Base-by-base conservation (phyloP, 2,329 filamentous ascomycete genomes). In the Colletotrichum coccodes region DNA sequence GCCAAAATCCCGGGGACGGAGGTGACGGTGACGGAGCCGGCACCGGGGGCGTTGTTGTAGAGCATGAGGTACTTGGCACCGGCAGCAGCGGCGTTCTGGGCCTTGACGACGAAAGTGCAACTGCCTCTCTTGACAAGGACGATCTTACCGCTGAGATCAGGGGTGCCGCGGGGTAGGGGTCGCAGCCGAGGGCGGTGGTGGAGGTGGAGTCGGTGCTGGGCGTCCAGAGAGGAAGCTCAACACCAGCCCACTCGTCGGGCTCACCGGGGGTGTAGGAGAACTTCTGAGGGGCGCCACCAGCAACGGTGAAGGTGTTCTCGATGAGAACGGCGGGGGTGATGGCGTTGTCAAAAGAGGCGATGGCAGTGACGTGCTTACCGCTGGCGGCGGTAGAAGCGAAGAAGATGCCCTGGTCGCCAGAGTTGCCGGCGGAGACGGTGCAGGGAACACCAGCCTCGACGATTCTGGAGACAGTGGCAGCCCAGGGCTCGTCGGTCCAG, bases 1-100 rank as follows among this genome's bases (percentile, higher is more conserved):
- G 76, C 84, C 12, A 74, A 42, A 49, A 86, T 74, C 2, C 75
- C 75, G 0, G 74, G 46, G 1, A 79, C 79, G 1, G 50, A 34
- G 0, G 73, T 70, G 3, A 81, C 77, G 42, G 81, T 76, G 12
- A 81, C 79, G 8, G 73, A 70, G 5, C 74, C 71, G 3, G 82
- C 78, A 16, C 78, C 80, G 7, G 72, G 70, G 5, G 76, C 77
- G 70, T 87, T 88, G 81, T 91, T 91, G 78, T 91, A 91, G 73
- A 90, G 80, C 71, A 92, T 77, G 61, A 92, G 77, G 71, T 90
- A 90, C 74, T 86, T 84, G 57, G 88, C 90, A 12, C 90, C 90
- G 56, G 82, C 82, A 7, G 80, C 82, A 2, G 80, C 84, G 5
- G 86, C 86, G 66, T 89, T 87, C 46, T 79, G 74, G 2, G 83